Conservation (phyloP, 352 stramenopile species). For the Stramenopiles sp. region DNA sequence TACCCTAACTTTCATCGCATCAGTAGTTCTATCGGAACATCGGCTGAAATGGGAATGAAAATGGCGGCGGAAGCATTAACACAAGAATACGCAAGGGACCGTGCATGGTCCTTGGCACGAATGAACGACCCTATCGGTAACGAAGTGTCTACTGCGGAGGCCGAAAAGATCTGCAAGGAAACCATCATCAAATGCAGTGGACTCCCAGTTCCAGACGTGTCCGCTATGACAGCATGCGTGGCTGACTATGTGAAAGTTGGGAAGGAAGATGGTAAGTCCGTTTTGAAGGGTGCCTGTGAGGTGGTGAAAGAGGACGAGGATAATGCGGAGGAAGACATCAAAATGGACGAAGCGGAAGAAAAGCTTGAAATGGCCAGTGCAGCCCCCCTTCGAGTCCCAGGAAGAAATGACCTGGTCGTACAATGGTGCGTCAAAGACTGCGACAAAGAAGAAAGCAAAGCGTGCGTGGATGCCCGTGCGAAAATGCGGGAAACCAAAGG, state of each 20-base stretch:
- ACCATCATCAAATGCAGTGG: slow-evolving; percentile 12
- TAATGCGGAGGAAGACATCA: slow-evolving; percentile 7
- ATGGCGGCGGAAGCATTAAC: slow-evolving; percentile 5
- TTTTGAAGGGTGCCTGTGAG: slow-evolving; percentile 10
- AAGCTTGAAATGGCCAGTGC: background rate
- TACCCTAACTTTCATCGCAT: slow-evolving; percentile 4
- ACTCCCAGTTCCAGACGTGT: background rate
- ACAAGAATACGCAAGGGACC: background rate
- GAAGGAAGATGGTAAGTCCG: background rate
- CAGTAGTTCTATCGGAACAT: background rate
- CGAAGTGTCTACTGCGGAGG: slow-evolving; percentile 3
- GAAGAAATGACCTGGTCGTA: background rate
- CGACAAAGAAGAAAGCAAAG: background rate
- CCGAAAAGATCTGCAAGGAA: background rate
- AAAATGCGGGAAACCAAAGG: slow-evolving; percentile 8
- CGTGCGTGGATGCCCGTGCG: background rate
- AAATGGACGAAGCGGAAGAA: slow-evolving; percentile 9
- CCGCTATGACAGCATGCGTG: slow-evolving; percentile 7
- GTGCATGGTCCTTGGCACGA: slow-evolving; percentile 3
- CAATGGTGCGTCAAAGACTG: slow-evolving; percentile 13
- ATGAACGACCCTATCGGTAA: slow-evolving; percentile 5
- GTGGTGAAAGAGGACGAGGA: slow-evolving; percentile 10
- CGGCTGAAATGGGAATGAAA: slow-evolving; percentile 7
- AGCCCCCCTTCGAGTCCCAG: background rate
- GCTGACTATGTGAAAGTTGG: slow-evolving; percentile 11